These are phyloP conservation scores for Samsoniella hepiali DNA, from an alignment of 2,329 filamentous ascomycete genomes.

Conservation along the genomic window DNA sequence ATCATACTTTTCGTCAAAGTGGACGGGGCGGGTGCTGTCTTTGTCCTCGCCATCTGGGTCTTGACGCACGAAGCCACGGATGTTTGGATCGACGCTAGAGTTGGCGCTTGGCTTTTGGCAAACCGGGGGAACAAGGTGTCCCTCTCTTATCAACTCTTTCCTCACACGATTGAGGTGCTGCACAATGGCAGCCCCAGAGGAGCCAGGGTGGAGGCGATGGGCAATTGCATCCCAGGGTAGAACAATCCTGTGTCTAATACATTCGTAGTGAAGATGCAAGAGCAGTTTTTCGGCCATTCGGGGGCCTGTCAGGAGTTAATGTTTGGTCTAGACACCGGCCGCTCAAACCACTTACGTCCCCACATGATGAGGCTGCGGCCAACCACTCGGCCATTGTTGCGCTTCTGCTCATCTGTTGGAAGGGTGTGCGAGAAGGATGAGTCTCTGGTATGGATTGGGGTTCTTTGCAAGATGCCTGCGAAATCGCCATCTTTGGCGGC, in stretches of 20 bases:
- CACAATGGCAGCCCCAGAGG: constrained; percentile 36
- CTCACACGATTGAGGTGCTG: constrained; percentile 39
- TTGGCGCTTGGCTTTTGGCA: constrained; percentile 27
- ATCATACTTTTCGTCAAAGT: constrained; percentile 31
- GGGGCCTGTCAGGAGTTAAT: constrained; percentile 32
- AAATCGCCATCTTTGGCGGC: constrained; percentile 15
- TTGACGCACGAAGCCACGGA: constrained; percentile 35
- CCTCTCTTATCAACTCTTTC: constrained; percentile 34
- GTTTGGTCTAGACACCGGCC: neutral
- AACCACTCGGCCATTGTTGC: constrained; percentile 28
- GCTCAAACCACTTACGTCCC: constrained; percentile 37
- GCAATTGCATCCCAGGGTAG: constrained; percentile 41
- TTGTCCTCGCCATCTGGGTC: constrained; percentile 26
- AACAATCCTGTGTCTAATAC: constrained; percentile 28
- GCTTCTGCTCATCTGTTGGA: constrained; percentile 24
- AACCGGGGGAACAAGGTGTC: constrained; percentile 41
- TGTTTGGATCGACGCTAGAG: constrained; percentile 23
- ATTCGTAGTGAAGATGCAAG: constrained; percentile 41
- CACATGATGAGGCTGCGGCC: constrained; percentile 42
- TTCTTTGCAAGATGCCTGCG: neutral
- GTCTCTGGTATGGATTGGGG: constrained; percentile 3
- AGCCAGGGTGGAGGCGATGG: constrained; percentile 40
- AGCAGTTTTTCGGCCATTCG: constrained; percentile 46
- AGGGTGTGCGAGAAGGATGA: constrained; percentile 13
- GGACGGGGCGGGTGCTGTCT: constrained; percentile 29